Base-by-base conservation (phyloP, 108 stramenopile genomes). In the Mayamaea pseudoterrestris region DNA sequence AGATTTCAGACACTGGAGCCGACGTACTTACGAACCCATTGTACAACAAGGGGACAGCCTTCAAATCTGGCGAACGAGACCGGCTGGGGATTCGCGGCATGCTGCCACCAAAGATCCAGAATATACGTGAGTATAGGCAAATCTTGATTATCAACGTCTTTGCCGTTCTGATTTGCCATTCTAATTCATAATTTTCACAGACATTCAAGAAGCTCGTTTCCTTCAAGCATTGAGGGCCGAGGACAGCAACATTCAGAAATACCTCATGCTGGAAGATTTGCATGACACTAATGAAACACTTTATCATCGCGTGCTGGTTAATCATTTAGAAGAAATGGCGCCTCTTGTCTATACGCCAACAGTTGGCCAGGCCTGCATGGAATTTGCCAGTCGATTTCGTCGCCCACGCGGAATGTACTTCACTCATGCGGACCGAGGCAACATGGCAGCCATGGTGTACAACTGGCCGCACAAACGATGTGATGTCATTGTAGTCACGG, bases 291-390 rank as follows among this genome's bases (percentile, higher is more conserved):
- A 99, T 72, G 96, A 96, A 61, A 95, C 95, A 18, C 67, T 98
- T 39, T 99, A 94, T 66, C 96, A 98, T 58, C 73, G 94, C 0
- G 55, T 97, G 13, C 70, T 99, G 37, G 78, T 91, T 8, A 82
- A 88, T 54, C 83, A 99, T 66, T 84, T 96, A 41, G 86, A 86
- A 36, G 95, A 97, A 69, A 75, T 95, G 74, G 93, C 93, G 32
- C 95, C 96, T 5, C 57, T 95, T 43, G 93, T 99, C 53, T 99
- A 99, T 80, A 99, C 98, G 1, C 98, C 98, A 23, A 97, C 96
- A 3, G 98, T 99, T 0, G 98, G 96, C 6, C 87, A 92, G 69
- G 96, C 93, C 23, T 99, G 98, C 50, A 79, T 82, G 55, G 88
- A 91, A 53, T 82, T 86, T 55, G 74, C 58, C 3, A 41, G 55